A percentile compares a stretch with the other conserved stretches of the same genome.
phyloP scores from a whole-genome alignment of 805 yeast species.

The Candida alai region DNA sequence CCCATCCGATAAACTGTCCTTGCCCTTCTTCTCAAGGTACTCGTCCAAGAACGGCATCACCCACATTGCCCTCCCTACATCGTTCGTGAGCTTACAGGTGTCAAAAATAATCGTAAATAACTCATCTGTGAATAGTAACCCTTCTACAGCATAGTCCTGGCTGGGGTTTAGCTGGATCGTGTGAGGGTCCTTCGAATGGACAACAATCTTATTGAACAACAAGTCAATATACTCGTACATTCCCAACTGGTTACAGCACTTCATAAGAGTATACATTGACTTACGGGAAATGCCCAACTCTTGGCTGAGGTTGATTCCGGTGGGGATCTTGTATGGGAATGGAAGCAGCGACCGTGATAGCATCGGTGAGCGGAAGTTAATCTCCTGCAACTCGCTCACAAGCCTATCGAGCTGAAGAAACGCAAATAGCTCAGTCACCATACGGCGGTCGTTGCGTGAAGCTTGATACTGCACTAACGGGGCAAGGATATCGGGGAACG shows the following conservation, averaged over 20 bases:
- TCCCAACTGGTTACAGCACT: conserved; percentile 23
- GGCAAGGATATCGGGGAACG: conserved; percentile 26
- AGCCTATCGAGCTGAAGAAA: conserved; percentile 25
- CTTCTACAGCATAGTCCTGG: conserved; percentile 9
- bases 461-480: conserved; percentile 25
- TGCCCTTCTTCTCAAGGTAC: conserved; percentile 12
- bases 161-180: conserved; percentile 6
- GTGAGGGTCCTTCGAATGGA: conserved; percentile 17
- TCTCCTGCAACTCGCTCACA: conserved; percentile 18
- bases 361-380: conserved; percentile 18
- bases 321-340: conserved; percentile 11
- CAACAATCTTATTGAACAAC: conserved; percentile 29
- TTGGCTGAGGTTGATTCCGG: conserved; percentile 5
- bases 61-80: conserved; percentile 34
- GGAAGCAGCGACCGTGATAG: conserved; percentile 18
- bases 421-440: conserved; percentile 23
- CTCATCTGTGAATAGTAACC: conserved; percentile 17
- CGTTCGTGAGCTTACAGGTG: conserved; percentile 23
- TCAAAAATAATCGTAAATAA: conserved; percentile 20
- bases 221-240: conserved; percentile 28
- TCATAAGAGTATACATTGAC: conserved; percentile 24
- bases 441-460: conserved; percentile 14
- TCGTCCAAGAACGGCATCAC: conserved; percentile 30
- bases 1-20: neutral
- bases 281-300: conserved; percentile 14